Conservation (phyloP, 177 flowering plant genomes). For the Telopea speciosissima region DNA sequence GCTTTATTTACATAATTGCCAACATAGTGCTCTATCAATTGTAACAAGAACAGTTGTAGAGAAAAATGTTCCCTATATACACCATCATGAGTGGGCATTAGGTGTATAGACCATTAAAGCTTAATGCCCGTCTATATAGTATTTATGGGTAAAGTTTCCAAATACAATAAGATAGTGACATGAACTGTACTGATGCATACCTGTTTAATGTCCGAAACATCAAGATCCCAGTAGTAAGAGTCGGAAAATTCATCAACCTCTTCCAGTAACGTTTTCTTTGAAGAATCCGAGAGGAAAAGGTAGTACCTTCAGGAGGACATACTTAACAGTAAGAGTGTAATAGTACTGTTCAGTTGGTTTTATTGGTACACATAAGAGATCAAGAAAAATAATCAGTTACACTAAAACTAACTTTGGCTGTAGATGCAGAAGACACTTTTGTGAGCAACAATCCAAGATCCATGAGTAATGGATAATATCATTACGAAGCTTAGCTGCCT, state of each 20-base stretch:
- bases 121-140: background rate
- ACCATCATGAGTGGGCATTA: no score
- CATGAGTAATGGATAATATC: slow-evolving; percentile 87
- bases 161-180: background rate
- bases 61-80: no score
- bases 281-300: slow-evolving; percentile 57
- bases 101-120: no score
- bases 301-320: slow-evolving; percentile 48
- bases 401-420: slow-evolving; percentile 63
- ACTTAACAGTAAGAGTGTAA: background rate
- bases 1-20: no score
- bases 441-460: slow-evolving; percentile 78
- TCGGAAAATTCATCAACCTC: slow-evolving; percentile 84
- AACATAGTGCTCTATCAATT: no score
- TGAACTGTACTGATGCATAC: slow-evolving; percentile 20
- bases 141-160: background rate
- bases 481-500: slow-evolving; percentile 82
- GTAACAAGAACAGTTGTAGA: no score
- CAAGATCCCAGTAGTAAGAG: slow-evolving; percentile 70
- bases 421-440: slow-evolving; percentile 64
- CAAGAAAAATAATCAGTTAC: background rate
- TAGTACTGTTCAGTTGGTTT: background rate
- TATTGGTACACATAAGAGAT: background rate
- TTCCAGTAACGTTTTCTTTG: slow-evolving; percentile 63
- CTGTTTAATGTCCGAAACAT: slow-evolving; percentile 63